Conservation (phyloP, 257 asterid species). For the Paraleonurus japonicus region DNA sequence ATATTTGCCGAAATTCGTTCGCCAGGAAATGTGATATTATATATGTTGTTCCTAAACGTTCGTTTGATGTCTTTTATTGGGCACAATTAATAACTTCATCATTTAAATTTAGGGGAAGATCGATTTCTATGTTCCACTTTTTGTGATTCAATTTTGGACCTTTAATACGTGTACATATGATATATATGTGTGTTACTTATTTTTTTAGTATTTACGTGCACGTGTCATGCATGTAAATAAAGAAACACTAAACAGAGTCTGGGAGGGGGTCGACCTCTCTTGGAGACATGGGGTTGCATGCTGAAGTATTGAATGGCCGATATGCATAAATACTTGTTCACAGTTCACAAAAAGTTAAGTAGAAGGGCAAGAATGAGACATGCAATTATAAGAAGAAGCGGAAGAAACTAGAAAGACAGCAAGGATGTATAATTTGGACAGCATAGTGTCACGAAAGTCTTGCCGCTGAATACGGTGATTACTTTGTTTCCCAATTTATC, state of each 20-base stretch:
- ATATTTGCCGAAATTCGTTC: not conserved
- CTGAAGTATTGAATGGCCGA: slow-evolving; percentile 27
- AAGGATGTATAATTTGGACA: slow-evolving; percentile 19
- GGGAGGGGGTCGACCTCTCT: too few relatives aligned
- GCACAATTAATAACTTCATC: too few relatives aligned
- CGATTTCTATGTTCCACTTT: too few relatives aligned
- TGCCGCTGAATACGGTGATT: slow-evolving; percentile 36
- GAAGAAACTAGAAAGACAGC: slow-evolving; percentile 26
- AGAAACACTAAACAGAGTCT: too few relatives aligned
- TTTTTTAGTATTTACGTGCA: too few relatives aligned
- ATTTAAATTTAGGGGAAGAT: not conserved
- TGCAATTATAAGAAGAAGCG: slow-evolving; percentile 17
- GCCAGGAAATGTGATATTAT: not conserved
- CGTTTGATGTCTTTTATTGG: too few relatives aligned
- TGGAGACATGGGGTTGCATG: slow-evolving; percentile 19
- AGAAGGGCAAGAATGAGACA: slow-evolving; percentile 8
- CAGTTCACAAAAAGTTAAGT: slow-evolving; percentile 25
- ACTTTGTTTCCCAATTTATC: slow-evolving; percentile 28
- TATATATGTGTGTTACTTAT: too few relatives aligned
- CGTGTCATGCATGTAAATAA: too few relatives aligned
- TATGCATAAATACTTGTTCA: slow-evolving; percentile 12
- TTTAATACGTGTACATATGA: too few relatives aligned
- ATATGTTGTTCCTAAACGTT: too few relatives aligned
- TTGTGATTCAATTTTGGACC: too few relatives aligned
- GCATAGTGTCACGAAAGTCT: slow-evolving; percentile 64